Conservation (phyloP, 768 basidiomycete species). For the Tricholoma bakamatsutake region DNA sequence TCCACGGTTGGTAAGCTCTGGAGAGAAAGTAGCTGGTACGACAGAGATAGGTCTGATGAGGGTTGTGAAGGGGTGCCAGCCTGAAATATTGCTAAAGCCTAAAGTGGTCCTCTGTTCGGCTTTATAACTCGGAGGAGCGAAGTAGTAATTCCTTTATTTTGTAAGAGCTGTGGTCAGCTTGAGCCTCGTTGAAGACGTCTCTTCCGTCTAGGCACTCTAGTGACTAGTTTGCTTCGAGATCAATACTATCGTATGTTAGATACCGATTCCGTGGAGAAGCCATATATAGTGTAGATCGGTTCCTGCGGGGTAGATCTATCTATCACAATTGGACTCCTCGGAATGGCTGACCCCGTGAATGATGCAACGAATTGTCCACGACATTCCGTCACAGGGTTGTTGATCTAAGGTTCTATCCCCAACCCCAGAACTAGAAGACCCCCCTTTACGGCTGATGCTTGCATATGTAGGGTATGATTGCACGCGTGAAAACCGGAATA, state of each 20-base stretch:
- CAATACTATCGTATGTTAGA: not conserved
- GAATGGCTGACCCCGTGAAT: not conserved
- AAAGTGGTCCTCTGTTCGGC: conserved; percentile 6
- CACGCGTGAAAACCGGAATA: not conserved
- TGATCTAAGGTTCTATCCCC: not conserved
- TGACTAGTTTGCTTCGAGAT: not conserved
- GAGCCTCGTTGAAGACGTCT: not conserved
- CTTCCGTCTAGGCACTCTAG: not conserved
- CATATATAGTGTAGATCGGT: not conserved
- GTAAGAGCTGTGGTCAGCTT: no score
- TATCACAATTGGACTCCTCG: not conserved
- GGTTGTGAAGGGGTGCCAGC: not conserved
- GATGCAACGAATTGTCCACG: not conserved
- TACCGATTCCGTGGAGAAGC: not conserved
- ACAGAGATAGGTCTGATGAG: conserved; percentile 4
- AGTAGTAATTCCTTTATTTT: not conserved
- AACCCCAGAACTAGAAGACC: not conserved
- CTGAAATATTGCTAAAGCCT: conserved; percentile 1
- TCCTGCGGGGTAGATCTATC: not conserved
- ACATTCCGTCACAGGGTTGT: not conserved
- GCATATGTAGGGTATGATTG: not conserved
- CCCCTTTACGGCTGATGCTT: not conserved
- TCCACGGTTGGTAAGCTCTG: not conserved
- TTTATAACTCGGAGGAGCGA: not conserved
- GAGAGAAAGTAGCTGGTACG: conserved; percentile 2